Evolutionary conservation across 1,284 basidiomycete genomes (phyloP), one percentile per base, ranked within the genome.

Genomic region (Coniophora puteana): DNA sequence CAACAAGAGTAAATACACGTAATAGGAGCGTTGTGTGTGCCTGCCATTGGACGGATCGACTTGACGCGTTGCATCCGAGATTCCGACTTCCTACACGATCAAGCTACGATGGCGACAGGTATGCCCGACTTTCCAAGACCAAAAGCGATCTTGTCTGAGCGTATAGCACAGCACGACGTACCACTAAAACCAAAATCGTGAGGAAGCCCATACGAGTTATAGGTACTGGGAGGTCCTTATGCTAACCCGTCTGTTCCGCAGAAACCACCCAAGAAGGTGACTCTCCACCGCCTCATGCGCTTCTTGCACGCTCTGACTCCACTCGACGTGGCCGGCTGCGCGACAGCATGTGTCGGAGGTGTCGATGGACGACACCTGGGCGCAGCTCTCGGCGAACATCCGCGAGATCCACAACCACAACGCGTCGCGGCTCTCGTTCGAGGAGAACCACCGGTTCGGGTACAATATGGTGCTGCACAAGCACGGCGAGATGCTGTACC

Each of bases 401-500:
- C 77, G 81, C 44, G 91, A 97, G 71, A 99, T 99, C 43, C 92
- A 96, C 63, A 89, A 92, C 53, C 92, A 96, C 67, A 91, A 96
- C 64, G 92, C 93, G 6, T 83, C 83, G 42, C 87, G 84, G 56
- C 80, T 99, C 22, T 96, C 92, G 12, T 99, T 94, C 57, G 96
- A 99, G 64, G 95, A 97, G 67, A 93, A 95, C 56, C 93, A 96
- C 60, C 79, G 93, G 31, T 93, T 89, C 59, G 92, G 86, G 16
- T 96, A 96, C 65, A 94, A 93, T 61, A 84, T 98, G 78, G 93
- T 95, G 4, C 74, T 95, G 10, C 78, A 85, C 60, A 92, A 88
- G 62, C 78, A 85, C 45, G 94, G 94, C 7, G 86, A 88, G 43
- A 80, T 78, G 69, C 74, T 99, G 24, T 99, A 99, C 66, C 82